Conservation (phyloP, 768 basidiomycete genomes). For the Piloderma croceum region DNA sequence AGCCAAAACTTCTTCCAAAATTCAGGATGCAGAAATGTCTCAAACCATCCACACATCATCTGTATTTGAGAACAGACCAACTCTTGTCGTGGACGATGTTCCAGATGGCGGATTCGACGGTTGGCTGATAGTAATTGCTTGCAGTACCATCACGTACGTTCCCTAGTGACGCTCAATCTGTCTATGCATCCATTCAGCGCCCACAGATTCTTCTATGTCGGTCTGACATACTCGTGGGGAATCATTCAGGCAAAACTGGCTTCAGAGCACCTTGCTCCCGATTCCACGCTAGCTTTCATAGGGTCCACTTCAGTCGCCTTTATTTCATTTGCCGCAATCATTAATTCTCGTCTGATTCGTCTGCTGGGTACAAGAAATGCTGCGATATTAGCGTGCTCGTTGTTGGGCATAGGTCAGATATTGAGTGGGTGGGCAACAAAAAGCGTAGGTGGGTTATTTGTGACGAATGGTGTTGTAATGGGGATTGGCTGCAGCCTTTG, state of each 20-base stretch:
- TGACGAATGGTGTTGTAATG: slow-evolving; percentile 24
- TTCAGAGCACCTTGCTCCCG: slow-evolving; percentile 17
- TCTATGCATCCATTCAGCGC: neutral
- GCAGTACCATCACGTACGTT: neutral
- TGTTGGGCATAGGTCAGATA: slow-evolving; percentile 25
- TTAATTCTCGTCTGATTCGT: slow-evolving; percentile 26
- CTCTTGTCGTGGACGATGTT: too few relatives aligned
- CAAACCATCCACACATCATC: too few relatives aligned
- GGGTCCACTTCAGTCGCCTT: slow-evolving; percentile 26
- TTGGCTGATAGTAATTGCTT: neutral
- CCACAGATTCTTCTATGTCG: slow-evolving; percentile 24
- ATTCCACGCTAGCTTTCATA: slow-evolving; percentile 26
- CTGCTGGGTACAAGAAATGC: slow-evolving; percentile 24
- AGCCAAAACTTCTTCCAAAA: too few relatives aligned
- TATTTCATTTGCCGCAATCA: slow-evolving; percentile 23
- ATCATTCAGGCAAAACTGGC: slow-evolving; percentile 26
- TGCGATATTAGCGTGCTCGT: slow-evolving; percentile 21
- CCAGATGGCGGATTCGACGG: neutral
- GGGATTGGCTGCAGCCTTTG: slow-evolving; percentile 24
- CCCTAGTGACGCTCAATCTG: neutral
- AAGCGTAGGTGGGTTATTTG: slow-evolving; percentile 20
- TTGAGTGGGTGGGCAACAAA: slow-evolving; percentile 20
- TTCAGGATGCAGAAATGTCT: too few relatives aligned
- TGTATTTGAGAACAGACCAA: too few relatives aligned
- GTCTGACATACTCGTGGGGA: slow-evolving; percentile 25